Evolutionary conservation across 2,329 filamentous ascomycete species (phyloP), one percentile per base, ranked within the genome.

Genomic region (Curvularia sp.): DNA sequence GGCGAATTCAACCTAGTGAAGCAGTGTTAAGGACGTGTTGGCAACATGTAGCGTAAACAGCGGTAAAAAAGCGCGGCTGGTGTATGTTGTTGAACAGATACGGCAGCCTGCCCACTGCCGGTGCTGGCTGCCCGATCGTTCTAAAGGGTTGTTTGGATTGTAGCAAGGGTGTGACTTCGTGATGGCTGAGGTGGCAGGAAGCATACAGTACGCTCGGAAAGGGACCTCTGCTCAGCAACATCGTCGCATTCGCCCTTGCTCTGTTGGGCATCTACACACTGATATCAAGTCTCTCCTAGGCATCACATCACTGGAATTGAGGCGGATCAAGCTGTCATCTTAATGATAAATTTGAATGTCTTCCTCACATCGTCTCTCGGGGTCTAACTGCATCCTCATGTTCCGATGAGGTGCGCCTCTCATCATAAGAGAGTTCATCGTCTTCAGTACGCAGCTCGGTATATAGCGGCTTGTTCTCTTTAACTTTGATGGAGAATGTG

Each of bases 401-500:
- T 7, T 61, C 65, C 15, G 62, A 66, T 8, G 53, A 66, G n/a
- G 50, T 64, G 8, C 59, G 55, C 26, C n/a, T 42, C 3, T 55
- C 58, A 7, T 63, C 59, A 22, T 53, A 50, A 31, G 65, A 66
- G 4, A 60, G 55, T 8, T 66, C 61, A 1, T 68, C 67, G 4
- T 68, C 66, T 8, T 60, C 66, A 26, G 54, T 58, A 3, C 51
- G 55, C 10, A 71, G 55, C 41, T 67, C 65, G 3, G 60, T 39
- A 52, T 74, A 72, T 6, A 56, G 57, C 22, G 57, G 42, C 22
- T 67, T 64, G 41, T 63, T 65, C n/a, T 67, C 63, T 30, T 64
- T 67, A 3, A 73, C 65, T 9, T 60, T 62, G 13, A 77, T 73
- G 5, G 61, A 58, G 44, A 71, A 75, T 1, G 70, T 75, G 8